Conservation (phyloP, 129 eudicot genomes). For the Artemisia annua region DNA sequence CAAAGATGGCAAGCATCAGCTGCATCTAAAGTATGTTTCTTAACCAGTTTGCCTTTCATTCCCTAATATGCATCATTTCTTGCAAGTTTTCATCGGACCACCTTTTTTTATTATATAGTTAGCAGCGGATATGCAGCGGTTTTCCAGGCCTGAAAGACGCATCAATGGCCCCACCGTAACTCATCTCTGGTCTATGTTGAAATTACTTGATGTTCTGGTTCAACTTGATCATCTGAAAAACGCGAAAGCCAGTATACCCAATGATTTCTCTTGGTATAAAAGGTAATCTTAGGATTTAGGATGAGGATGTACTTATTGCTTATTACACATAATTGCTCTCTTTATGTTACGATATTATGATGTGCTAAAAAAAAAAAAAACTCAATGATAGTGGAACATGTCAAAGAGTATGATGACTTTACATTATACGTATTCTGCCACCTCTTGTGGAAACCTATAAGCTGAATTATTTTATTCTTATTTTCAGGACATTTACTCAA, state of each 20-base stretch:
- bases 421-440: neutral
- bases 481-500: slow-evolving; percentile 91
- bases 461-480: slow-evolving; percentile 11
- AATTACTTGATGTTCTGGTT: slow-evolving; percentile 87
- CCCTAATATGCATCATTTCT: neutral
- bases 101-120: slow-evolving; percentile 51
- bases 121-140: slow-evolving; percentile 99
- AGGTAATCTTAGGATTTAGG: slow-evolving; percentile 46
- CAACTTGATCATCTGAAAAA: slow-evolving; percentile 99
- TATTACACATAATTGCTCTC: neutral
- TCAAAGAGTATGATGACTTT: neutral
- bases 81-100: slow-evolving; percentile 20
- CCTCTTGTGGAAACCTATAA: neutral
- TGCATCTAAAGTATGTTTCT: slow-evolving; percentile 67
- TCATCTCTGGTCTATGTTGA: slow-evolving; percentile 98
- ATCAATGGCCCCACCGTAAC: slow-evolving; percentile 98
- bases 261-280: slow-evolving; percentile 99
- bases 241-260: slow-evolving; percentile 98
- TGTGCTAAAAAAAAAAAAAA: slow-evolving; percentile 15
- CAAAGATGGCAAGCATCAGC: slow-evolving; percentile 99
- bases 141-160: slow-evolving; percentile 98
- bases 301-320: neutral
- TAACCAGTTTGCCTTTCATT: slow-evolving; percentile 15
- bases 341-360: neutral
- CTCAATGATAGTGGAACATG: slow-evolving; percentile 2